Conservation (phyloP, 805 yeast species). For the Metschnikowia similis region DNA sequence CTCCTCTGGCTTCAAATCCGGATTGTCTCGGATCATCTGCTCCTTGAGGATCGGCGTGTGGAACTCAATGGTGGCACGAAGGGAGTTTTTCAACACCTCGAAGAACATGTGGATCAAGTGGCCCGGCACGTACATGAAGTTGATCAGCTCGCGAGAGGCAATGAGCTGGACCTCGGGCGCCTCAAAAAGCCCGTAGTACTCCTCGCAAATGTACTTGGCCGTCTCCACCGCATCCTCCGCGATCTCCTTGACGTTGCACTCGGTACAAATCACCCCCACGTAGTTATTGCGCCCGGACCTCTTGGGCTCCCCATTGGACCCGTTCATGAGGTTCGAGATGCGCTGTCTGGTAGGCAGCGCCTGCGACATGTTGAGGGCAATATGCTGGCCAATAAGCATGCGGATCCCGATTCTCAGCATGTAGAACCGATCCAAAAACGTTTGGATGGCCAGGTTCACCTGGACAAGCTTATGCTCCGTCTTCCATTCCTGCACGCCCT, state of each 20-base stretch:
- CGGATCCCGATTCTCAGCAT: conserved; percentile 89
- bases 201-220: conserved; percentile 87
- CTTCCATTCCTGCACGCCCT: conserved; percentile 91
- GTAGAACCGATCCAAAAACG: conserved; percentile 80
- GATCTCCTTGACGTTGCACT: conserved; percentile 77
- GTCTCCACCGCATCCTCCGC: conserved; percentile 87
- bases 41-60: conserved; percentile 50
- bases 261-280: conserved; percentile 85
- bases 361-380: conserved; percentile 72
- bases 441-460: conserved; percentile 71
- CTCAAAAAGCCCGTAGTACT: conserved; percentile 80
- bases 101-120: conserved; percentile 88
- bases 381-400: conserved; percentile 92
- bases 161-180: conserved; percentile 80
- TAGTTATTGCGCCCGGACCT: conserved; percentile 45
- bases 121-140: conserved; percentile 90
- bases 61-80: conserved; percentile 84
- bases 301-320: conserved; percentile 17
- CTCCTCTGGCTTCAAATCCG: conserved; percentile 32
- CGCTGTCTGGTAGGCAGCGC: conserved; percentile 38
- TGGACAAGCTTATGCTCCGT: conserved; percentile 41
- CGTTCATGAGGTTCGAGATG: conserved; percentile 33
- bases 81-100: conserved; percentile 81
- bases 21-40: conserved; percentile 37
- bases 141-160: conserved; percentile 65